Percentiles rank a stretch among this genome's conserved stretches.
These are phyloP conservation scores for Eremothecium cymbalariae DNA, from an alignment of 1,139 yeast species.

Conservation along the genomic window DNA sequence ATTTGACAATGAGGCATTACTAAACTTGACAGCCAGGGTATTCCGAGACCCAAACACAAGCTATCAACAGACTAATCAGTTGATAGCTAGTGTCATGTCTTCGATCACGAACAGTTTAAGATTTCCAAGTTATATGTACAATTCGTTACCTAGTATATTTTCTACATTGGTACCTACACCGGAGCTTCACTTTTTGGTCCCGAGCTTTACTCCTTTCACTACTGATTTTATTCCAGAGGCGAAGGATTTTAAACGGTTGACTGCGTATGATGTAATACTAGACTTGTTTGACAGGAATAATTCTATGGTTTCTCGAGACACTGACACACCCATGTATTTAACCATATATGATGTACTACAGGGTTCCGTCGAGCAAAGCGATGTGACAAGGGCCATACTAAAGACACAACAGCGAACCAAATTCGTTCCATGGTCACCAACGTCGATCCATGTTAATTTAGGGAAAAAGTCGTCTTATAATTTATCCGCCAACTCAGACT, in stretches of 20 bases:
- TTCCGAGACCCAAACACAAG: constrained; percentile 37
- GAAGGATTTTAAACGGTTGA: constrained; percentile 57
- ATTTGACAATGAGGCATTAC: constrained; percentile 81
- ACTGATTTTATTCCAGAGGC: constrained; percentile 51
- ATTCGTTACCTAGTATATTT: constrained; percentile 72
- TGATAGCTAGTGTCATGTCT: constrained; percentile 78
- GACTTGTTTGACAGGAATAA: constrained; percentile 74
- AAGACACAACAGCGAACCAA: constrained; percentile 71
- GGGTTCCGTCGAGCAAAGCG: constrained; percentile 65
- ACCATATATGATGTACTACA: constrained; percentile 70
- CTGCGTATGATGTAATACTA: constrained; percentile 77
- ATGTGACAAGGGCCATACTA: constrained; percentile 69
- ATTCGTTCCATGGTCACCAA: constrained; percentile 84
- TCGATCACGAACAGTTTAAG: constrained; percentile 80
- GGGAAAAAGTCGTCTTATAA: constrained; percentile 65
- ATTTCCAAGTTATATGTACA: constrained; percentile 88
- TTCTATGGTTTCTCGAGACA: constrained; percentile 54
- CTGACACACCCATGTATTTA: constrained; percentile 49
- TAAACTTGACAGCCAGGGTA: constrained; percentile 37
- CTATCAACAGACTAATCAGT: constrained; percentile 71
- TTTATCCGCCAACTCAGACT: constrained; percentile 28
- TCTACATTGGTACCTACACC: constrained; percentile 86
- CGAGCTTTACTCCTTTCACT: constrained; percentile 84
- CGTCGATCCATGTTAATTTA: constrained; percentile 69
- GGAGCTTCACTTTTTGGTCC: constrained; percentile 74